Evolutionary conservation across 108 stramenopile genomes (phyloP).

Genomic region (Cyclotella atomus): DNA sequence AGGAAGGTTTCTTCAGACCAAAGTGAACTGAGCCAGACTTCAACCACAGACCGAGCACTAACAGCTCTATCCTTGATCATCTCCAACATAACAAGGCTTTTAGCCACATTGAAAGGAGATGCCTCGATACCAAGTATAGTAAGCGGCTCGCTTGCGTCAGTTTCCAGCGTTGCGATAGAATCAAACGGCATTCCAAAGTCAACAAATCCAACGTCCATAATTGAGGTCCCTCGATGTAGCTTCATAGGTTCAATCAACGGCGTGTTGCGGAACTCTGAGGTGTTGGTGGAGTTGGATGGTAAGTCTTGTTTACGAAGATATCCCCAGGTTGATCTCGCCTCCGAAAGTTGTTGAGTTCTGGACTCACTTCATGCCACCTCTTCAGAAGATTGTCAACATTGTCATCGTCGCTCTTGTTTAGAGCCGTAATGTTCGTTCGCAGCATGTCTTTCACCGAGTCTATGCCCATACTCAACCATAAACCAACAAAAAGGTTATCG

Average conservation of each 20-base stretch:
- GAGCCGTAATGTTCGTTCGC: background rate
- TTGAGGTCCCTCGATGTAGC: background rate
- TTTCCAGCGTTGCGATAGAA: constrained; percentile 3
- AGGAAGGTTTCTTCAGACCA: constrained; percentile 8
- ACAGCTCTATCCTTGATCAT: constrained; percentile 13
- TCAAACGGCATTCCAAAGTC: constrained; percentile 21
- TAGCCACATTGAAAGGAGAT: constrained; percentile 6
- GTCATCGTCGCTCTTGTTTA: background rate
- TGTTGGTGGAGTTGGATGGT: background rate
- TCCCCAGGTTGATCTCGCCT: background rate
- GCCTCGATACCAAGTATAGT: constrained; percentile 1
- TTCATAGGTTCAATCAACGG: background rate
- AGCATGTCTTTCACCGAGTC: background rate
- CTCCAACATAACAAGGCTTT: background rate
- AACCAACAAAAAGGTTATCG: background rate
- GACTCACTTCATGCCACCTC: constrained; percentile 20
- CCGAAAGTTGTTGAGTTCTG: constrained; percentile 1
- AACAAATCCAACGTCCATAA: constrained; percentile 21
- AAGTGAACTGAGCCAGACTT: constrained; percentile 20
- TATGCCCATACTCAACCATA: background rate
- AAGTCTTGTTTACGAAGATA: background rate
- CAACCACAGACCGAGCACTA: background rate
- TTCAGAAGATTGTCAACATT: constrained; percentile 5
- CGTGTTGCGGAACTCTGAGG: constrained; percentile 23
- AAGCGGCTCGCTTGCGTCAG: background rate